Base-by-base conservation (phyloP, 495 filamentous ascomycete genomes). In the Halenospora varia region DNA sequence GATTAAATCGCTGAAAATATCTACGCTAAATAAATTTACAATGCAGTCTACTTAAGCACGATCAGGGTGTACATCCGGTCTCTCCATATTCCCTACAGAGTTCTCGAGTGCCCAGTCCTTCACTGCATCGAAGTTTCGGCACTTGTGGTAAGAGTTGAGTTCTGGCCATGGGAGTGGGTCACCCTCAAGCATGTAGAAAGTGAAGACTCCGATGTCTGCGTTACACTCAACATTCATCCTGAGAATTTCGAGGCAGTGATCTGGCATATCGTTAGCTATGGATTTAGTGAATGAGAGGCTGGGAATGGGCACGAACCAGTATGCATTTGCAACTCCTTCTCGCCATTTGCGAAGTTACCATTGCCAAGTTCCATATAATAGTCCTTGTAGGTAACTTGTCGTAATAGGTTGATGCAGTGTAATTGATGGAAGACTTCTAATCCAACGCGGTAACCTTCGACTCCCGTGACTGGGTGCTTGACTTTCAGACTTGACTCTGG, bases 361-460 rank as follows among this genome's bases (percentile, higher is more conserved):
- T 62, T 65, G 11, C 73, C 73, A 18, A 73, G 53, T 15, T 71
- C 65, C 18, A 67, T 61, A 60, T 78, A 78, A 57, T 81, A 75
- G 13, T 80, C 73, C 24, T 72, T 74, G 60, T 80, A 76, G 1
- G 75, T 70, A 10, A 74, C 69, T 47, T 79, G 75, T 11, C 80
- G 70, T 2, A 81, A 49, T 19, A 80, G 61, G 59, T 82, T 79
- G 41, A 82, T 65, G 65, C 80, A 82, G 60, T 79, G 77, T 18
- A 82, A 68, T 63, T 82, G 77, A 63, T 82, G 77, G 66, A 82
- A 81, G 1, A 81, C 76, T 50, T 82, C 78, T n/a, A 82, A 62
- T 6, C 75, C 77, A 1, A 78, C 74, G 11, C 78, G 68, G 57
- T 77, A 80, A 0, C 77, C 77, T 48, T 73, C 71, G 49, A 75